phyloP scores from a whole-genome alignment of 2,329 filamentous ascomycete species.

The Anisogramma anomala region DNA sequence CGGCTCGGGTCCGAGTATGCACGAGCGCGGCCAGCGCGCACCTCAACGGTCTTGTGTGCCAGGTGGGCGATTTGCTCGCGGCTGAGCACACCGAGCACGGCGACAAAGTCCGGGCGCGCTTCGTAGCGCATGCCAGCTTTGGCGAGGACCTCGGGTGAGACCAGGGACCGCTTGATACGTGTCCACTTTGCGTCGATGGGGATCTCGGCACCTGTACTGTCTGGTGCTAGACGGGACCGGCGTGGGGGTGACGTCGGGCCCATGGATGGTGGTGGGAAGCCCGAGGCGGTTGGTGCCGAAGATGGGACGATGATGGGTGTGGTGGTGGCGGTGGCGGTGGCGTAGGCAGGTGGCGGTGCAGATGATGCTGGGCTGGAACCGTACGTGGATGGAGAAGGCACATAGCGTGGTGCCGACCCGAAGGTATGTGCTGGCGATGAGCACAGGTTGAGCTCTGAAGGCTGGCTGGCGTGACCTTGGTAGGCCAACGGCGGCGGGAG shows the following conservation, averaged over 20 bases:
- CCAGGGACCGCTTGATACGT: conserved; percentile 40
- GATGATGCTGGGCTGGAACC: conserved; percentile 16
- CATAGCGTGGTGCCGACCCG: conserved; percentile 30
- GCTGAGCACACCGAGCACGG: conserved; percentile 43
- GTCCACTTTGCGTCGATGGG: conserved; percentile 48
- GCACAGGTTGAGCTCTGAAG: conserved; percentile 21
- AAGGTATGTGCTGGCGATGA: conserved; percentile 21
- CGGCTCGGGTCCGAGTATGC: conserved; percentile 12
- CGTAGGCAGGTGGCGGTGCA: conserved; percentile 25
- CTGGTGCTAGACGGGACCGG: conserved; percentile 37
- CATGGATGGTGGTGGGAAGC: conserved; percentile 16
- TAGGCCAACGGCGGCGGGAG: conserved; percentile 25
- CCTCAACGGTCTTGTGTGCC: conserved; percentile 37
- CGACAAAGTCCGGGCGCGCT: conserved; percentile 48
- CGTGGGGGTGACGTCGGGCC: conserved; percentile 16
- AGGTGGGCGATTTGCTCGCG: conserved; percentile 40
- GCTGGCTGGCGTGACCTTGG: conserved; percentile 18
- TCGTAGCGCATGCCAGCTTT: conserved; percentile 47
- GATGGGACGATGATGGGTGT: conserved; percentile 16
- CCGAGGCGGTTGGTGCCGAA: conserved; percentile 17
- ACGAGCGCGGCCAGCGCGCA: conserved; percentile 29
- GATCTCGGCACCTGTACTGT: conserved; percentile 45
- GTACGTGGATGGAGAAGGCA: conserved; percentile 22
- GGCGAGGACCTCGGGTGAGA: conserved; percentile 47
- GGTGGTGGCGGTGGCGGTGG: conserved; percentile 15